Evolutionary conservation across 2,329 filamentous ascomycete genomes (phyloP).

Genomic region (Aspergillus fumigatus): DNA sequence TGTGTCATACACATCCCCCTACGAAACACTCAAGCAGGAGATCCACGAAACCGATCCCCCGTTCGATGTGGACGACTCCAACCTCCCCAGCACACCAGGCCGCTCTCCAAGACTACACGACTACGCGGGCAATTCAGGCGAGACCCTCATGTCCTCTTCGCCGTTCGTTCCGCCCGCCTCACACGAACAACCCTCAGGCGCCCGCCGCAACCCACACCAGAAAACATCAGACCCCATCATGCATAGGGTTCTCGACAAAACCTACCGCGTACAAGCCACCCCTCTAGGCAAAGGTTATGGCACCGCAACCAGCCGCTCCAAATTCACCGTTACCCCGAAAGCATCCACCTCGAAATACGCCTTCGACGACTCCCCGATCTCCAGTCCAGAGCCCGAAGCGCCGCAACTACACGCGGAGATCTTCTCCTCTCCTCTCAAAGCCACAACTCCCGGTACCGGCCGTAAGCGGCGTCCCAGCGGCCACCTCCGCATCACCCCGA

Average conservation of each 20-base stretch:
- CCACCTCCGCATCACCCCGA: constrained; percentile 47
- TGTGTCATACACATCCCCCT: constrained; percentile 65
- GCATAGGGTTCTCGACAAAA: constrained; percentile 91
- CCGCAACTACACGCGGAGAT: constrained; percentile 81
- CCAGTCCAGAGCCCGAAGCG: constrained; percentile 71
- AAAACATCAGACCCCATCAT: constrained; percentile 66
- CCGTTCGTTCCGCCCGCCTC: constrained; percentile 52
- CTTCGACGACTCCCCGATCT: constrained; percentile 53
- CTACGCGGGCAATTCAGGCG: constrained; percentile 49
- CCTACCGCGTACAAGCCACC: constrained; percentile 88
- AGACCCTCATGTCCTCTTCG: constrained; percentile 54
- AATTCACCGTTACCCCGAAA: constrained; percentile 31
- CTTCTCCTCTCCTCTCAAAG: constrained; percentile 69
- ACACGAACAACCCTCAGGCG: constrained; percentile 38
- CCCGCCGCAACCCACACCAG: constrained; percentile 32
- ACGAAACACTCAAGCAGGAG: constrained; percentile 67
- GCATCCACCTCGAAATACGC: constrained; percentile 22
- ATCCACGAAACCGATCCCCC: constrained; percentile 47
- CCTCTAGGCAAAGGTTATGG: constrained; percentile 59
- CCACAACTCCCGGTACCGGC: constrained; percentile 34
- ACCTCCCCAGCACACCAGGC: constrained; percentile 35
- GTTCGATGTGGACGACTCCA: constrained; percentile 31
- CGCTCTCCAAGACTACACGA: constrained; percentile 14
- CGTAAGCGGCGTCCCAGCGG: constrained; percentile 41
- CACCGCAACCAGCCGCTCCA: constrained; percentile 23